These are phyloP conservation scores for Bryoerythrophyllum caledonicum DNA, from an alignment of 225 moss, liverwort and hornwort species.

Conservation along the genomic window DNA sequence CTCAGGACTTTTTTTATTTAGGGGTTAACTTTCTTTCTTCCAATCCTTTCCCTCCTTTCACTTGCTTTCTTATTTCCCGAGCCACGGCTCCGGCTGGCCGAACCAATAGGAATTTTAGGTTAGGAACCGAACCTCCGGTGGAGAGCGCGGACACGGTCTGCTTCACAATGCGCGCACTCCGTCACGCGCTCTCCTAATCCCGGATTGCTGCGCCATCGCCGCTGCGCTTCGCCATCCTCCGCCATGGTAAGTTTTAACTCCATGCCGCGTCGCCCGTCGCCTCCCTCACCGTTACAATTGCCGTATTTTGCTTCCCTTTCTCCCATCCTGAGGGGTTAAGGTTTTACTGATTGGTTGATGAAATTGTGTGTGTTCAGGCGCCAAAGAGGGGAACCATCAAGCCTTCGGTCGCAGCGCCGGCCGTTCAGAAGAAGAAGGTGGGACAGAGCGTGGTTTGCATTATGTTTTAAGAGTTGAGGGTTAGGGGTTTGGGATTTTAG, in stretches of 20 bases:
- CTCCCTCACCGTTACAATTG: not conserved
- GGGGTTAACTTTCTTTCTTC: no score
- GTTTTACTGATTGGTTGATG: not conserved
- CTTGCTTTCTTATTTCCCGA: not conserved
- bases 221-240: not conserved
- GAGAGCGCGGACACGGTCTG: not conserved
- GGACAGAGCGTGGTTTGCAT: not conserved
- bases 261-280: not conserved
- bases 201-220: not conserved
- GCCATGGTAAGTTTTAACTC: slow-evolving; percentile 15
- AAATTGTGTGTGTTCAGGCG: slow-evolving; percentile 19
- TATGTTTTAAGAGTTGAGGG: not conserved
- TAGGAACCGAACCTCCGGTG: not conserved
- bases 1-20: no score
- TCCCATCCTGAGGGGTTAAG: not conserved
- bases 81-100: not conserved
- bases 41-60: no score
- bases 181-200: rapidly evolving
- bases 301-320: not conserved
- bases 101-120: not conserved
- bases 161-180: not conserved
- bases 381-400: slow-evolving; percentile 62
- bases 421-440: slow-evolving; percentile 66
- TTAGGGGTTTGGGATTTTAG: not conserved
- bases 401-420: slow-evolving; percentile 43